Evolutionary conservation across 495 filamentous ascomycete genomes (phyloP).

Genomic region (Chaetomium tenue): DNA sequence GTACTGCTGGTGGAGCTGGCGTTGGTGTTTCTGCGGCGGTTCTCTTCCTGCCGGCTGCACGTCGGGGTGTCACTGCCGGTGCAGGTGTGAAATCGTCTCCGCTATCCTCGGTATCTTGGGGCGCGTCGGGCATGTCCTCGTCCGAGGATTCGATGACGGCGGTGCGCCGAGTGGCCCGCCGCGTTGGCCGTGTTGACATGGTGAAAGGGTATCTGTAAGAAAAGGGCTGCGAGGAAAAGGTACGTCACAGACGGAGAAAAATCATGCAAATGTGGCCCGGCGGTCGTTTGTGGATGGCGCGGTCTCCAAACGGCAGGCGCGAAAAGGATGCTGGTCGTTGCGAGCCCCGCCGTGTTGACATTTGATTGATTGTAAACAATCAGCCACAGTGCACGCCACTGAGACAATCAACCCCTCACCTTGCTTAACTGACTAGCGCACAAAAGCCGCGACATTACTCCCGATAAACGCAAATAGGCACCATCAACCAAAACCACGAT

Average conservation of each 20-base stretch:
- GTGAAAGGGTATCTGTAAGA: conserved; percentile 8
- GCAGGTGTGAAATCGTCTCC: conserved; percentile 80
- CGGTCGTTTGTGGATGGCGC: background rate
- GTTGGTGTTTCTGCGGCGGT: conserved; percentile 37
- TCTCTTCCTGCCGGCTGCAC: conserved; percentile 56
- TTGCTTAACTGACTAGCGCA: background rate
- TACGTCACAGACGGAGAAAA: background rate
- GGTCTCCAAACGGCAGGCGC: conserved; percentile 22
- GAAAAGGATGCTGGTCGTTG: conserved; percentile 20
- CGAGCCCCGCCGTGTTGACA: conserved; percentile 31
- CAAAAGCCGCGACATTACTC: background rate
- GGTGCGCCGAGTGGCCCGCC: conserved; percentile 68
- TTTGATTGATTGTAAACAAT: conserved; percentile 40
- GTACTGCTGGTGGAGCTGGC: conserved; percentile 3
- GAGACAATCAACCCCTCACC: background rate
- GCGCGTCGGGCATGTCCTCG: conserved; percentile 62
- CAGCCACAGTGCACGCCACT: conserved; percentile 31
- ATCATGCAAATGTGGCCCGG: background rate
- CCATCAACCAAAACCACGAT: background rate
- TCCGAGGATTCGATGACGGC: conserved; percentile 73
- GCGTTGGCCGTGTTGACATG: conserved; percentile 70
- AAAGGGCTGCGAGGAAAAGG: background rate
- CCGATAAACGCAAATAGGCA: background rate
- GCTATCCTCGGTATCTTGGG: conserved; percentile 58
- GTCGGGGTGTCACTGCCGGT: conserved; percentile 47